Evolutionary conservation across 2,329 filamentous ascomycete species (phyloP).

Genomic region (Colletotrichum musae): DNA sequence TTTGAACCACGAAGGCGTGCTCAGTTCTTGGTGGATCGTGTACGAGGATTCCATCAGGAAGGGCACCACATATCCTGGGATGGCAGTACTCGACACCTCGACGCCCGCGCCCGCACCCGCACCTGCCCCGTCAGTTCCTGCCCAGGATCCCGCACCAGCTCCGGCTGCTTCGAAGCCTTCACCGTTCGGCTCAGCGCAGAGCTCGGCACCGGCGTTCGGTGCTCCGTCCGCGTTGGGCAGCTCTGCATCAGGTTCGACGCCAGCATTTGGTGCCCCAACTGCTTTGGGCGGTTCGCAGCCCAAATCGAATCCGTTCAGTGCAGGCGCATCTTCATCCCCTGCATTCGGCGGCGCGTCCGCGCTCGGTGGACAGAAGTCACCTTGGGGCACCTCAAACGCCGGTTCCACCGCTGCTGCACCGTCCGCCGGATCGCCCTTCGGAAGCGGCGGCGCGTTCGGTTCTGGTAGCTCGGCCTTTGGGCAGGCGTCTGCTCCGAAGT

Average conservation of each 20-base stretch:
- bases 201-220: constrained; percentile 48
- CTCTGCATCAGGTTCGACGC: constrained; percentile 41
- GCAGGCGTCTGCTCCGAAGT: constrained; percentile 3
- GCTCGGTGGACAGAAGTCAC: constrained; percentile 66
- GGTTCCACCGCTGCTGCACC: constrained; percentile 41
- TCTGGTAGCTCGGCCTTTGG: no score
- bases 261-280: constrained; percentile 44
- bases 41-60: constrained; percentile 88
- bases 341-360: constrained; percentile 64
- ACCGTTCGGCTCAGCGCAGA: constrained; percentile 41
- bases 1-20: constrained; percentile 88
- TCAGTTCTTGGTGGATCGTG: constrained; percentile 92
- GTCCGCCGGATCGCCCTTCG: constrained; percentile 55
- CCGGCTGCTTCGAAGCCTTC: constrained; percentile 39
- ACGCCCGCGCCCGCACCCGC: constrained; percentile 47
- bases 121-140: constrained; percentile 20
- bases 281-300: constrained; percentile 58
- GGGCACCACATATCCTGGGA: constrained; percentile 79
- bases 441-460: constrained; percentile 50
- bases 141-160: constrained; percentile 49
- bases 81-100: constrained; percentile 60
- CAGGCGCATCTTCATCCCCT: constrained; percentile 49
- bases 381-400: constrained; percentile 59
- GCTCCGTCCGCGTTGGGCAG: constrained; percentile 38
- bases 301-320: constrained; percentile 39